Evolutionary conservation across 1,284 basidiomycete genomes (phyloP), one percentile per base, ranked within the genome.

Genomic region (Malassezia sympodialis): DNA sequence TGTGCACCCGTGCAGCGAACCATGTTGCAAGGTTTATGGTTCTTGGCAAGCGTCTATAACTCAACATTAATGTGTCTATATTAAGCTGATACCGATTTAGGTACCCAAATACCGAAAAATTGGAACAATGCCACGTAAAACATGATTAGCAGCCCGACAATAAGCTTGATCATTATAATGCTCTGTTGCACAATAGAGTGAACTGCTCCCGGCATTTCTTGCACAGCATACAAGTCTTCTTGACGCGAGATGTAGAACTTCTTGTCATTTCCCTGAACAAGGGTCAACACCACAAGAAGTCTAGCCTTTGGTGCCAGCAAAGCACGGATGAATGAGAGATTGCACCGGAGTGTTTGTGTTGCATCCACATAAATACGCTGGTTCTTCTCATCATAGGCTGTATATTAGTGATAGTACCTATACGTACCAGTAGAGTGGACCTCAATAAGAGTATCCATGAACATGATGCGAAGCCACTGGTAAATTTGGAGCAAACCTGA

Each of bases 171-270:
- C 19, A 21, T 1, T 11, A 15, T 8, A n/a, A 39, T 39, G 10
- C 37, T 21, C 4, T 37, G 17, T 32, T 42, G 35, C 19, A 57
- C 26, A 6, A 30, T 14, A 19, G 26, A 11, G 31, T 27, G 12
- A 19, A 49, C 6, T 8, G n/a, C 35, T 11, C 41, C 39, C 8
- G 49, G 49, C 19, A 49, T 26, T 17, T 57, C 49, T 50, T 57
- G 55, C 6, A 52, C 14, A 11, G 44, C 11, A 32, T 74, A 74
- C 12, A 65, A 52, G 48, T 74, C 72, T 39, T 69, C 53, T 45
- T 74, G 72, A 15, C 64, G 55, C 55, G 67, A 60, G 50, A 74
- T 39, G 60, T 74, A 74, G 55, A 67, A 67, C 49, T 66, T 65
- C 15, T 65, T 66, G 39, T 74, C 70, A 19, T 60, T 61, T 8